A percentile compares a stretch with the other conserved stretches of the same genome.
These are phyloP conservation scores for Cryptosporidium meleagridis DNA, from an alignment of 169 alveolate species.

Conservation along the genomic window DNA sequence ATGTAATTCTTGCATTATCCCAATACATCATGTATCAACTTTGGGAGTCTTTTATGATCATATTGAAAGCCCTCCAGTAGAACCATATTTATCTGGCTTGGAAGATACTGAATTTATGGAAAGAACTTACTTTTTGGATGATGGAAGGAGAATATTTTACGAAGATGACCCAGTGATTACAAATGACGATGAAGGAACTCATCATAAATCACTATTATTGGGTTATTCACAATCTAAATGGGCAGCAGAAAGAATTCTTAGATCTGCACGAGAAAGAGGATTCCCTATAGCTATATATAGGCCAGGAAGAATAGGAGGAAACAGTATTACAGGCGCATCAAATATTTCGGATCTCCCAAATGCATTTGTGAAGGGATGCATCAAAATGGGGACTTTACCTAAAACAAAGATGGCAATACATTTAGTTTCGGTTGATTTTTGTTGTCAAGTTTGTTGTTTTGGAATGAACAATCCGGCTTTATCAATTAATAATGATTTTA, in stretches of 20 bases:
- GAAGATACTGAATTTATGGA: conserved; percentile 25
- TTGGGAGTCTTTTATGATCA: conserved; percentile 73
- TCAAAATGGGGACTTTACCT: conserved; percentile 57
- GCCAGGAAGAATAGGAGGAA: conserved; percentile 74
- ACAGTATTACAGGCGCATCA: conserved; percentile 60
- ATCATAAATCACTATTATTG: conserved; percentile 34
- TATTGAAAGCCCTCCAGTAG: conserved; percentile 57
- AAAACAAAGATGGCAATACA: conserved; percentile 63
- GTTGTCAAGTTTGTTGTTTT: conserved; percentile 45
- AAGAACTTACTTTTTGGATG: conserved; percentile 49
- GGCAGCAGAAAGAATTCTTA: conserved; percentile 69
- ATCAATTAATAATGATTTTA: conserved; percentile 27
- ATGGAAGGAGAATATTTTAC: conserved; percentile 71
- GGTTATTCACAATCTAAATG: conserved; percentile 74
- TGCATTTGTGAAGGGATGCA: conserved; percentile 72
- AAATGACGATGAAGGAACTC: conserved; percentile 47
- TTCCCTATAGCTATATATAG: conserved; percentile 54
- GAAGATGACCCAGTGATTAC: conserved; percentile 66
- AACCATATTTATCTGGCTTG: conserved; percentile 38
- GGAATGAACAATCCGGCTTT: conserved; percentile 24
- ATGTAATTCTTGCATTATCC: conserved; percentile 53
- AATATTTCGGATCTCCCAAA: conserved; percentile 66
- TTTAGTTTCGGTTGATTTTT: conserved; percentile 65
- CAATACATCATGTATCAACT: conserved; percentile 67
- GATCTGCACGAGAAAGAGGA: conserved; percentile 49